Conservation (phyloP, 1,284 basidiomycete species). For the Cutaneotrichosporon cyanovorans region DNA sequence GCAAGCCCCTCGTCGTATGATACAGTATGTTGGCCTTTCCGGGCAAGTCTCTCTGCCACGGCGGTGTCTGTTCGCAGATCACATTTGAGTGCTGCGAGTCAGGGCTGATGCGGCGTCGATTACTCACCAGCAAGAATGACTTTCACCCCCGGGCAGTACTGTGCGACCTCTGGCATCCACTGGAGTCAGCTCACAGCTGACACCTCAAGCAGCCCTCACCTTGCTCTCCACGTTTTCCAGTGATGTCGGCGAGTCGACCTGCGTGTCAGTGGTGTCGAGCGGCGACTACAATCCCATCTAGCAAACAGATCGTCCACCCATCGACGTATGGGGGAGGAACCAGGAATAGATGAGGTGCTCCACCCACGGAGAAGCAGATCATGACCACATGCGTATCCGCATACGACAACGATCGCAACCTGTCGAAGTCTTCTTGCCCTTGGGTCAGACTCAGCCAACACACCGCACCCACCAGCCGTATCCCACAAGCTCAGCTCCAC, state of each 20-base stretch:
- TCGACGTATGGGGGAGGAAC: too few relatives aligned
- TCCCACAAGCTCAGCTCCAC: constrained; percentile 94
- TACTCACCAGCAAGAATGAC: constrained; percentile 76
- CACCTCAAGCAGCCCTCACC: constrained; percentile 46
- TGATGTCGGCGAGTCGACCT: constrained; percentile 85
- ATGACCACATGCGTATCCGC: constrained; percentile 92
- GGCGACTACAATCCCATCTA: too few relatives aligned
- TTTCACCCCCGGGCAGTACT: constrained; percentile 90
- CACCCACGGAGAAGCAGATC: constrained; percentile 80
- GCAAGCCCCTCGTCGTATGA: constrained; percentile 84
- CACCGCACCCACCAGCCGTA: constrained; percentile 72
- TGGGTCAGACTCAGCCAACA: not conserved
- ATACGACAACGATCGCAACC: constrained; percentile 81
- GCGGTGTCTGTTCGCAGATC: constrained; percentile 75
- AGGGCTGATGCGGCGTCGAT: not conserved
- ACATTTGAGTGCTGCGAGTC: constrained; percentile 75
- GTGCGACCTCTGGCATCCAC: constrained; percentile 48
- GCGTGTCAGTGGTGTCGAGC: constrained; percentile 4
- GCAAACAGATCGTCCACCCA: too few relatives aligned
- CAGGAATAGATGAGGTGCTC: too few relatives aligned
- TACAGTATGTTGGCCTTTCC: constrained; percentile 55
- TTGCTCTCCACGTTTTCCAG: constrained; percentile 89
- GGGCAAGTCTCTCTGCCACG: constrained; percentile 57
- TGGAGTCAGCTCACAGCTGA: constrained; percentile 7
- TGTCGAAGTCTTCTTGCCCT: constrained; percentile 96